Evolutionary conservation across 2,329 filamentous ascomycete genomes (phyloP).

Genomic region (Penicillium freii): DNA sequence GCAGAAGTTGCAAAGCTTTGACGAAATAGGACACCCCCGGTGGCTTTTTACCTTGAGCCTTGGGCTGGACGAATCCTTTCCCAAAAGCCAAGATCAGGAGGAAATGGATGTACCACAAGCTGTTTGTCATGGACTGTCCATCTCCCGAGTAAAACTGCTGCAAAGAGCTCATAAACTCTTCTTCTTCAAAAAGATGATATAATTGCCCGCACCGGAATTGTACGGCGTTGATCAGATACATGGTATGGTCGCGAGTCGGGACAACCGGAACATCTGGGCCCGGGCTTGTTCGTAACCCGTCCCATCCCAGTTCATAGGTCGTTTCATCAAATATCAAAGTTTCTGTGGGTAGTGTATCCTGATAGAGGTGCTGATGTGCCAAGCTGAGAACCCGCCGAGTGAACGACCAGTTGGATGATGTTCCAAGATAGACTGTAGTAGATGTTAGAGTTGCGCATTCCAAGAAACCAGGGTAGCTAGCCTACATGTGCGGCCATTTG

Average conservation of each 20-base stretch:
- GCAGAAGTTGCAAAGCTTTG: constrained; percentile 46
- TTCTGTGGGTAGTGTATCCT: constrained; percentile 40
- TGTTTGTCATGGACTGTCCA: constrained; percentile 24
- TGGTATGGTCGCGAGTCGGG: constrained; percentile 52
- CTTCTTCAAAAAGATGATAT: constrained; percentile 54
- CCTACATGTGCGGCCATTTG: constrained; percentile 46
- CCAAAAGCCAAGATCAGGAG: constrained; percentile 55
- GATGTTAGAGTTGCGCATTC: constrained; percentile 19
- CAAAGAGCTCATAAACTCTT: constrained; percentile 48
- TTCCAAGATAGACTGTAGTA: constrained; percentile 28
- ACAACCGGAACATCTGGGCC: constrained; percentile 28
- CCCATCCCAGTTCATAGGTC: constrained; percentile 54
- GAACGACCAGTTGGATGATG: constrained; percentile 27
- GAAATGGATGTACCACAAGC: constrained; percentile 54
- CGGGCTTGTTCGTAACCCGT: constrained; percentile 42
- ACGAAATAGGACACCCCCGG: constrained; percentile 50
- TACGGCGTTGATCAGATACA: constrained; percentile 55
- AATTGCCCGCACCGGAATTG: constrained; percentile 56
- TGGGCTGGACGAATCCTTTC: constrained; percentile 50
- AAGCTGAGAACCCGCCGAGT: constrained; percentile 22
- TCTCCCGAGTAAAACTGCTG: constrained; percentile 42
- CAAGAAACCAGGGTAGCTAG: constrained; percentile 20
- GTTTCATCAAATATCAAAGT: constrained; percentile 52
- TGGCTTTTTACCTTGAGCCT: constrained; percentile 39
- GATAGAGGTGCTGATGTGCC: constrained; percentile 25